Base-by-base conservation (phyloP, 129 eudicot genomes). In the Gnaphalium uliginosum region DNA sequence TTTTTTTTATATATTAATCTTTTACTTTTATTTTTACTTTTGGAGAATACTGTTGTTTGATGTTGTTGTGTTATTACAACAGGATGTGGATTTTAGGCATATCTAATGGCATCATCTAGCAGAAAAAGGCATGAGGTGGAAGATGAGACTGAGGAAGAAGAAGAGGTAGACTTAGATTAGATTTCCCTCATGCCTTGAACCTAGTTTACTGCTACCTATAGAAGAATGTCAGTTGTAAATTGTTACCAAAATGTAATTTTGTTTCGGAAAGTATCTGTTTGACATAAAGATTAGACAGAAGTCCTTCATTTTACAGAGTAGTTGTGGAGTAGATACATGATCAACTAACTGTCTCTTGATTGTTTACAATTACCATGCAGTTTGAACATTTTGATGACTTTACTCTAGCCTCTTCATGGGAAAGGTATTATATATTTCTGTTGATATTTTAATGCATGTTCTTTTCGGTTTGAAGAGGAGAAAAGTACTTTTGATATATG, bases 331-430 rank as follows among this genome's bases (percentile, higher is more conserved):
- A 21, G 68, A 76, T 33, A 66, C 63, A 76, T 22, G 80, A 53
- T 69, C 62, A 48, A 25, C 56, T 69, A 43, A 70, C 56, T 33
- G 33, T 61, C 23, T 32, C 82, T 61, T 71, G 43, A 48, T 60
- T n/a, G n/a, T 70, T 69, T 78, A 46, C 53, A 13, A 60, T 78
- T 77, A 58, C 68, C 24, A 15, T 78, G 84, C 89, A 92, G 98
- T 76, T 92, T 64, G 96, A 87, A 76, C 94, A 77, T 78, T 92
- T 92, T 81, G 96, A 92, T 79, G 98, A 92, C 83, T 92, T 89
- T 71, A 92, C 98, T 71, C 87, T 92, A 43, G 98, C 98, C 41
- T 92, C 98, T 30, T 90, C 96, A 65, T 92, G 98, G 98, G 98
- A 93, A 77, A 93, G 96, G 98, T 93, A 84, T 75, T 62, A 8